phyloP scores from a whole-genome alignment of 176 grass and related monocot species.

The Zoysia japonica region DNA sequence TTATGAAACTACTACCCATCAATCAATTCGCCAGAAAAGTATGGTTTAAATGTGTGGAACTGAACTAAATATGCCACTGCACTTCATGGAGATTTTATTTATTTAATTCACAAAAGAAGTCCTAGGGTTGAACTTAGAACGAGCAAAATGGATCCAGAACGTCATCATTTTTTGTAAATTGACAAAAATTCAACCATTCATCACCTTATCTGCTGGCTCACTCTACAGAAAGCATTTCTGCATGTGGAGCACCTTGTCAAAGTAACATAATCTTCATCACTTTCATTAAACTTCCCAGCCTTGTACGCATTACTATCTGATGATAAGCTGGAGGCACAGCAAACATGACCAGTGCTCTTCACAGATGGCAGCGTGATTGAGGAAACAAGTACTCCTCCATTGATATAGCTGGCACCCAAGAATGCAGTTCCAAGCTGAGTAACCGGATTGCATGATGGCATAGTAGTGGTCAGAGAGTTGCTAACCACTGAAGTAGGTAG shows the following conservation, averaged over 20 bases:
- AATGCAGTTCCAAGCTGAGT: constrained; percentile 46
- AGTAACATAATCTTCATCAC: not conserved
- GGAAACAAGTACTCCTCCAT: constrained; percentile 39
- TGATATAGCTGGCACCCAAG: constrained; percentile 56
- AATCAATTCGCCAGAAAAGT: not conserved
- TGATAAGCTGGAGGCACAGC: constrained; percentile 70
- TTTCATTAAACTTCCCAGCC: too few species aligned
- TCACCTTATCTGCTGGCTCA: constrained; percentile 80
- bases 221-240: constrained; percentile 89
- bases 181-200: not conserved
- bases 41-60: not conserved
- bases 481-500: constrained; percentile 39
- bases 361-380: constrained; percentile 28
- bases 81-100: not conserved
- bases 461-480: constrained; percentile 32
- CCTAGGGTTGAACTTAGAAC: not conserved
- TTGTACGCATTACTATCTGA: constrained; percentile 69
- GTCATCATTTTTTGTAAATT: not conserved
- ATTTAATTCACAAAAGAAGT: not conserved
- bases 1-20: not conserved
- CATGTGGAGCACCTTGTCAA: constrained; percentile 81
- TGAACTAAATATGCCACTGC: constrained; percentile 1
- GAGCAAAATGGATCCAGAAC: not conserved
- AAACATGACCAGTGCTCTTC: constrained; percentile 44
- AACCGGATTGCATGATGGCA: constrained; percentile 20